A percentile compares a stretch with the other conserved stretches of the same genome.
Evolutionary conservation across 441 rosid species (phyloP).

Genomic region (Viola pubescens): DNA sequence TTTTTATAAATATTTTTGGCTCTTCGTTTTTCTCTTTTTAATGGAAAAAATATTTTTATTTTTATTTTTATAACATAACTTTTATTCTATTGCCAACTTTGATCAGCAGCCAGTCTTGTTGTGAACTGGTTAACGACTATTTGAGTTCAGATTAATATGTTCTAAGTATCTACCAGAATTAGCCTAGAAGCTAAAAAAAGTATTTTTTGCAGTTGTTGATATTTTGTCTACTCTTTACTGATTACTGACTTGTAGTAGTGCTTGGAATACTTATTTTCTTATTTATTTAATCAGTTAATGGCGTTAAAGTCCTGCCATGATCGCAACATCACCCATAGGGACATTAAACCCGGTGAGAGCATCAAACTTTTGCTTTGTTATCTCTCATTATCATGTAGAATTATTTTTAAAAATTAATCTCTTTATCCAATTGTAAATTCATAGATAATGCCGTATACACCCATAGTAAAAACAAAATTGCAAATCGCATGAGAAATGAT

Average conservation of each 20-base stretch:
- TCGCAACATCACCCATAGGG: constrained; percentile 95
- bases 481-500: background rate
- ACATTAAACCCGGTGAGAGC: constrained; percentile 89
- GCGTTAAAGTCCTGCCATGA: constrained; percentile 92
- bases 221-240: background rate
- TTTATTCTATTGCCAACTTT: background rate
- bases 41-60: background rate
- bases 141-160: no score
- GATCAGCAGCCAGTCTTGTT: no score
- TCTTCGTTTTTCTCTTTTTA: no score
- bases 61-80: background rate
- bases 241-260: background rate
- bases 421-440: background rate
- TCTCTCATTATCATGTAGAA: constrained; percentile 9
- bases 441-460: background rate
- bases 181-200: no score
- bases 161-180: no score
- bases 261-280: constrained; percentile 13
- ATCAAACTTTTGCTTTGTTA: constrained; percentile 5
- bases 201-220: background rate
- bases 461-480: background rate
- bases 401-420: background rate
- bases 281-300: constrained; percentile 45
- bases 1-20: background rate
- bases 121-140: no score